Conservation (phyloP, 345 rosid species). For the Bruguiera parviflora region DNA sequence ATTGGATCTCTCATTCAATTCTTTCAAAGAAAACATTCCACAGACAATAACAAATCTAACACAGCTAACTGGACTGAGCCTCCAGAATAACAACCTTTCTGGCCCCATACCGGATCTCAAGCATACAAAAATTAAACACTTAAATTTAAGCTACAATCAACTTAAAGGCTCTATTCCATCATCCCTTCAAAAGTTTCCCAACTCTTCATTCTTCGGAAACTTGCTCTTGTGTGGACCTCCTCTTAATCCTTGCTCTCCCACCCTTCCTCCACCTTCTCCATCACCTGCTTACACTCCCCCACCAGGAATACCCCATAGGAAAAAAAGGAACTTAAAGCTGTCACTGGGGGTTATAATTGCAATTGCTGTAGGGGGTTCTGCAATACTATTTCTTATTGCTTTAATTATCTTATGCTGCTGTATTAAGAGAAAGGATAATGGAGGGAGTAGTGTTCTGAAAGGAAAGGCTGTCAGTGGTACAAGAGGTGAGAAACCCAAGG, state of each 20-base stretch:
- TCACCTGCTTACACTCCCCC: slow-evolving; percentile 45
- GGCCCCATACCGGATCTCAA: slow-evolving; percentile 57
- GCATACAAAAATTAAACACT: slow-evolving; percentile 37
- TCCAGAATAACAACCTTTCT: slow-evolving; percentile 55
- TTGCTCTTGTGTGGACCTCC: slow-evolving; percentile 61
- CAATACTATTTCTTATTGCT: slow-evolving; percentile 41
- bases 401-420: slow-evolving; percentile 50
- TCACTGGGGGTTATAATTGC: slow-evolving; percentile 56
- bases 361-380: slow-evolving; percentile 60
- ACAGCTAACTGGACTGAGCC: slow-evolving; percentile 46
- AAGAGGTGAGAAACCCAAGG: slow-evolving; percentile 65
- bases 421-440: slow-evolving; percentile 53
- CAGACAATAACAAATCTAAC: slow-evolving; percentile 42
- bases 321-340: slow-evolving; percentile 43
- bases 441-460: slow-evolving; percentile 39
- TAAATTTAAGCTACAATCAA: slow-evolving; percentile 70
- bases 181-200: slow-evolving; percentile 57
- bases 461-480: slow-evolving; percentile 49
- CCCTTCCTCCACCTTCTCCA: slow-evolving; percentile 37
- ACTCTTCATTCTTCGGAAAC: slow-evolving; percentile 73
- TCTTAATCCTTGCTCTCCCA: slow-evolving; percentile 39
- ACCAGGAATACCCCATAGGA: slow-evolving; percentile 38
- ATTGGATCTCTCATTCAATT: slow-evolving; percentile 63
- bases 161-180: slow-evolving; percentile 68
- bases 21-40: slow-evolving; percentile 57